These are phyloP conservation scores for Pyropia haitanensis DNA, from an alignment of 23 red algal species.

Conservation along the genomic window DNA sequence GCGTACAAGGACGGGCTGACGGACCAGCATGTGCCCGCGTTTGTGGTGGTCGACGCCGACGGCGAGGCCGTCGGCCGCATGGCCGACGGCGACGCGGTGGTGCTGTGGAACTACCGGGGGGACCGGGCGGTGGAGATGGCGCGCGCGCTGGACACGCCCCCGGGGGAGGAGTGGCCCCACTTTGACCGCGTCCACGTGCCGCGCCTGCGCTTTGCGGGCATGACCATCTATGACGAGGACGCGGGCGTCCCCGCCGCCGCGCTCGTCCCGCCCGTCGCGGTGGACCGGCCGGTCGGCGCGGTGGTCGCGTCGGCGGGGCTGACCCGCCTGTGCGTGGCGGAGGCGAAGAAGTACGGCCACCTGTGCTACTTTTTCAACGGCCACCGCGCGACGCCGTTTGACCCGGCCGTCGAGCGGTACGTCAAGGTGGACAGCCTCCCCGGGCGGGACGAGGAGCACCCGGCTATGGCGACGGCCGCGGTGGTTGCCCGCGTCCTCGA, in stretches of 20 bases:
- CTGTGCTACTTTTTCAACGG: conserved; percentile 93
- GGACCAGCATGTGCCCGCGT: conserved; percentile 72
- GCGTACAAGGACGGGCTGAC: conserved; percentile 51
- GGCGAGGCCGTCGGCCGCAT: conserved; percentile 46
- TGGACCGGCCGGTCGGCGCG: conserved; percentile 39
- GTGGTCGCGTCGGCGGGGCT: conserved; percentile 44
- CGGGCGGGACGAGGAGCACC: conserved; percentile 43
- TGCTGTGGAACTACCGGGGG: conserved; percentile 86
- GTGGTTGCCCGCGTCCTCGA: conserved; percentile 23
- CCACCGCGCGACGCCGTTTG: conserved; percentile 66
- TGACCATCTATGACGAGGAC: conserved; percentile 82
- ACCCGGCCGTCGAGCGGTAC: conserved; percentile 55
- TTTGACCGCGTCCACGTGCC: conserved; percentile 66
- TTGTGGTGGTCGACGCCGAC: conserved; percentile 68
- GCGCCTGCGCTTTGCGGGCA: conserved; percentile 67
- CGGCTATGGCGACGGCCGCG: conserved; percentile 50
- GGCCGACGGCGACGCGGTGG: conserved; percentile 61
- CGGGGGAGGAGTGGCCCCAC: conserved; percentile 32
- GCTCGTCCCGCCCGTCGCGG: conserved; percentile 42
- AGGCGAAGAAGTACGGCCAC: conserved; percentile 90
- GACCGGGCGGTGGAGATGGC: conserved; percentile 84
- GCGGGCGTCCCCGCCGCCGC: conserved; percentile 47
- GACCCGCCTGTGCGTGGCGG: conserved; percentile 47
- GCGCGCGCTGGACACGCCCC: conserved; percentile 45
- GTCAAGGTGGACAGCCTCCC: conserved; percentile 48